phyloP scores from a whole-genome alignment of 495 filamentous ascomycete species.

The Copromyces sp. region DNA sequence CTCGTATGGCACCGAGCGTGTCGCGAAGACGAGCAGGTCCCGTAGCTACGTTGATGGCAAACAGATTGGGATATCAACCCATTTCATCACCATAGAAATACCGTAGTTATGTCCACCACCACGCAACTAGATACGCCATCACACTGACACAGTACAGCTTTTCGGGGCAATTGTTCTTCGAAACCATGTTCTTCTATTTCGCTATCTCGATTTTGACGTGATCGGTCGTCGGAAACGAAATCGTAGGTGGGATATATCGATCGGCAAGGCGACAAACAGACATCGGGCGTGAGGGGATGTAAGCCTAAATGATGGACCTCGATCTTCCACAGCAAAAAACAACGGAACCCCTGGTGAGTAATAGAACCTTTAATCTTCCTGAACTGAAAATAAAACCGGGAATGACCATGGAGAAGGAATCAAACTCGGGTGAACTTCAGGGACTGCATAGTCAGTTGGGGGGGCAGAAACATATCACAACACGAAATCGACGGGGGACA shows the following conservation, averaged over 20 bases:
- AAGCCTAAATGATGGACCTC: constrained; percentile 39
- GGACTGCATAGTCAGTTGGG: not conserved
- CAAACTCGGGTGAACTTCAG: constrained; percentile 22
- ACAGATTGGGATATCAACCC: not conserved
- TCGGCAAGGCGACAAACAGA: not conserved
- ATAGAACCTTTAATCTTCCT: constrained; percentile 38
- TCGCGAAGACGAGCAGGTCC: not conserved
- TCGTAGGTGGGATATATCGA: not conserved
- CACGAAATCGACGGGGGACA: constrained; percentile 7
- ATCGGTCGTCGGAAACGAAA: not conserved
- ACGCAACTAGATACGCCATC: not conserved
- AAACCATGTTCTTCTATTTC: not conserved
- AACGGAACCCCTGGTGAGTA: constrained; percentile 42
- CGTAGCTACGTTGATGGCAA: not conserved
- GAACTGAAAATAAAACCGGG: constrained; percentile 34
- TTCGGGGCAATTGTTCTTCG: not conserved
- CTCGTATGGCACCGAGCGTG: not conserved
- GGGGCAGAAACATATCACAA: constrained; percentile 9
- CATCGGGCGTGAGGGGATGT: constrained; percentile 19
- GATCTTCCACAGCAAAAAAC: constrained; percentile 27
- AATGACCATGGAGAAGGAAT: constrained; percentile 33
- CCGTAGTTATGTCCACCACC: not conserved
- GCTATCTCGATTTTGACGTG: not conserved
- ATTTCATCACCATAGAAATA: not conserved
- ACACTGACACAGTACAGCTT: not conserved